These are phyloP conservation scores for Aureobasidium sp. DNA, from an alignment of 2,329 filamentous ascomycete species.

Conservation along the genomic window DNA sequence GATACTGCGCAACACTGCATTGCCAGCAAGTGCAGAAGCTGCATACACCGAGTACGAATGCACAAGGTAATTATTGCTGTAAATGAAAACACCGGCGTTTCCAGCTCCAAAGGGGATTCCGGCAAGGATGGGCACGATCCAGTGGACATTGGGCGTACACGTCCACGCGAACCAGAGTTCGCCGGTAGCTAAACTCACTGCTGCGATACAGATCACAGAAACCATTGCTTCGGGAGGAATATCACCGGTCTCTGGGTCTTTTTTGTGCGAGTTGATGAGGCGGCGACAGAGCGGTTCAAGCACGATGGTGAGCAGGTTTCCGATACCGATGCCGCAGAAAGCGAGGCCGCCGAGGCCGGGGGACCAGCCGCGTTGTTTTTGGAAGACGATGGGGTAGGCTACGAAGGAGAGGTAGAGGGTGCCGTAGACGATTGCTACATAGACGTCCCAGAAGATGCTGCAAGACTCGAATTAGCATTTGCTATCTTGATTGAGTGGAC, in stretches of 20 bases:
- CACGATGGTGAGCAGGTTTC: constrained; percentile 45
- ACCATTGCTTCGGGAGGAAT: constrained; percentile 74
- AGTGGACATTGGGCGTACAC: constrained; percentile 72
- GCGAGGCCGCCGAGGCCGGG: constrained; percentile 66
- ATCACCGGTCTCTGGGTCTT: constrained; percentile 67
- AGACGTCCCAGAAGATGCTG: constrained; percentile 67
- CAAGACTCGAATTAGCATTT: background rate
- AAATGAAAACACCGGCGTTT: constrained; percentile 74
- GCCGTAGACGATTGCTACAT: constrained; percentile 71
- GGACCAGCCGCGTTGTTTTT: constrained; percentile 66
- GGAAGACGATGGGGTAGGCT: constrained; percentile 80
- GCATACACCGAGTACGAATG: constrained; percentile 75
- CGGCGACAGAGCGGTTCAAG: constrained; percentile 63
- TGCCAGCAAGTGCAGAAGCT: constrained; percentile 72
- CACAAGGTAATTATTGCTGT: constrained; percentile 72
- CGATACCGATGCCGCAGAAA: constrained; percentile 65
- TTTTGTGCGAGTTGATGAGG: constrained; percentile 68
- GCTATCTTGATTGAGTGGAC: no score
- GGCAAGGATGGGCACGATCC: constrained; percentile 71
- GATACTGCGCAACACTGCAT: constrained; percentile 64
- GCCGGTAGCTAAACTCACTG: constrained; percentile 65
- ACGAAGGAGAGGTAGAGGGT: constrained; percentile 88
- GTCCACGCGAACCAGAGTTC: constrained; percentile 89
- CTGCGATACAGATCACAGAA: constrained; percentile 69
- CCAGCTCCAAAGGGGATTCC: constrained; percentile 73